phyloP scores from a whole-genome alignment of 1,284 basidiomycete species.

The Sporisorium scitamineum region DNA sequence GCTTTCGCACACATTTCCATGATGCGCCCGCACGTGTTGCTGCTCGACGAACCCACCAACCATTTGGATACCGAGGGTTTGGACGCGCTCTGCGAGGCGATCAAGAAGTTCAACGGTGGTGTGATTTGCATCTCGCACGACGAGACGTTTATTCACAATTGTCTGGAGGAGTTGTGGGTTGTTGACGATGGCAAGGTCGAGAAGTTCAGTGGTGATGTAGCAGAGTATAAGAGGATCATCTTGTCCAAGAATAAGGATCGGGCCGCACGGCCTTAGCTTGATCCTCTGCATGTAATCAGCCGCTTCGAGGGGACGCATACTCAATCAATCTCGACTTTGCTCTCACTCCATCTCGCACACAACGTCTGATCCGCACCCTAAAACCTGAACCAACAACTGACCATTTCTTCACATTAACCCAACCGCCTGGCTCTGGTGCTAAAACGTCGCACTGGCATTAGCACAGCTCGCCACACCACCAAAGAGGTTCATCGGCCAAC shows the following conservation, averaged over 20 bases:
- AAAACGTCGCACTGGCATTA: conserved; percentile 68
- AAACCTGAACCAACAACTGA: too few relatives aligned
- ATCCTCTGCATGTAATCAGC: background rate
- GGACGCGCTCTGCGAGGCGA: conserved; percentile 90
- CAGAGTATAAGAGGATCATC: conserved; percentile 84
- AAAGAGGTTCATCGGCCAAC: conserved; percentile 69
- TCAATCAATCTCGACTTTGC: too few relatives aligned
- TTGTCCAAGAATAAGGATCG: conserved; percentile 56
- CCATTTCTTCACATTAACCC: background rate
- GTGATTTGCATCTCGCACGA: conserved; percentile 70
- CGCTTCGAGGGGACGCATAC: too few relatives aligned
- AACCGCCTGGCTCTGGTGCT: background rate
- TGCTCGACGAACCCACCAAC: conserved; percentile 98
- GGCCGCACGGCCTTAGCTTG: background rate
- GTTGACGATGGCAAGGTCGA: conserved; percentile 85
- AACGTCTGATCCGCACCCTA: too few relatives aligned
- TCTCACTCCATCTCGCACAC: background rate
- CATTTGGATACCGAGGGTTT: conserved; percentile 91
- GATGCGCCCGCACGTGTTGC: conserved; percentile 92
- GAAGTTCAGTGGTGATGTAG: conserved; percentile 90
- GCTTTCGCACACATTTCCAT: conserved; percentile 93
- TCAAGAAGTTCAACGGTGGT: conserved; percentile 94
- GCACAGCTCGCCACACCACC: conserved; percentile 71
- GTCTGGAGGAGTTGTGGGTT: conserved; percentile 72
- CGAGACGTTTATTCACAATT: conserved; percentile 65